phyloP scores from a whole-genome alignment of 805 yeast genomes.

The Candida cerambycidarum region DNA sequence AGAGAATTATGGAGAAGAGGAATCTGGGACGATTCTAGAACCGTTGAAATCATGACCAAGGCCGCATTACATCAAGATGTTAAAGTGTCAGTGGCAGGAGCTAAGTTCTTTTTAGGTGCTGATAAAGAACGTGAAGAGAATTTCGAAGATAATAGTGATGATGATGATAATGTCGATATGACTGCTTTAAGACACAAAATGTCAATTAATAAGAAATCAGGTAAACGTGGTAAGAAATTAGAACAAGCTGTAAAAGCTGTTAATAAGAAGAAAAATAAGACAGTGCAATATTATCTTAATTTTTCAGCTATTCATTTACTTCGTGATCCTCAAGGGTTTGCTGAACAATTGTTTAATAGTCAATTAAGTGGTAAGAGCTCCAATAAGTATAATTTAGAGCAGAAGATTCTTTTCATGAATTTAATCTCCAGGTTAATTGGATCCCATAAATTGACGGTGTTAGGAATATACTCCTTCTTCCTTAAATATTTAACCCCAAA shows the following conservation, averaged over 20 bases:
- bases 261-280: constrained; percentile 63
- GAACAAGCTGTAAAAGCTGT: constrained; percentile 69
- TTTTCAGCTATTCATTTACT: constrained; percentile 93
- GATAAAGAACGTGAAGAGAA: constrained; percentile 91
- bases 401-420: constrained; percentile 84
- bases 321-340: constrained; percentile 97
- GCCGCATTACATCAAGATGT: constrained; percentile 87
- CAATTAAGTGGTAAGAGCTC: constrained; percentile 71
- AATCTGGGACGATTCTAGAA: constrained; percentile 95
- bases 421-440: constrained; percentile 87
- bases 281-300: constrained; percentile 70
- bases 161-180: constrained; percentile 65
- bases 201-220: constrained; percentile 78
- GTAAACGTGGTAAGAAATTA: constrained; percentile 77
- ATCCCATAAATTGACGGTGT: constrained; percentile 86
- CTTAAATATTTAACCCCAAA: constrained; percentile 91
- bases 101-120: constrained; percentile 88
- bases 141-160: constrained; percentile 71
- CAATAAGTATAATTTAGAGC: constrained; percentile 78
- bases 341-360: constrained; percentile 73
- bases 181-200: constrained; percentile 73
- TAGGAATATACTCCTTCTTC: constrained; percentile 87
- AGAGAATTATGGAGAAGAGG: constrained; percentile 97
- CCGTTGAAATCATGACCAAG: constrained; percentile 97
- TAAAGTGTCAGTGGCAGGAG: constrained; percentile 89